These are phyloP conservation scores for Helminthosporium solani DNA, from an alignment of 2,329 filamentous ascomycete species.

Conservation along the genomic window DNA sequence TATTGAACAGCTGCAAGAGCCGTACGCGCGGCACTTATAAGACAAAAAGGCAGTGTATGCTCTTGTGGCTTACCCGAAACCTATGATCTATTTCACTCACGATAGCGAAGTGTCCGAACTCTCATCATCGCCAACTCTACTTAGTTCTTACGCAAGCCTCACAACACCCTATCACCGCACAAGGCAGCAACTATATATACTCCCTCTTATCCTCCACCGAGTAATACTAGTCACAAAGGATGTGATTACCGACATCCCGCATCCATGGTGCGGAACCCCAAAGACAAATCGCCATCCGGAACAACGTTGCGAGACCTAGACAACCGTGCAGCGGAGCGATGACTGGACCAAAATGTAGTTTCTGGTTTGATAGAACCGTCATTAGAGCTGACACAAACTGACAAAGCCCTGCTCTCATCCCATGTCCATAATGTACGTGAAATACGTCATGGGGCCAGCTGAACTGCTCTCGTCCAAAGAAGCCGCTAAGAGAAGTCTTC, in stretches of 20 bases:
- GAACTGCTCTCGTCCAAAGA: background rate
- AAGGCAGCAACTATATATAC: background rate
- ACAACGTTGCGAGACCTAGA: background rate
- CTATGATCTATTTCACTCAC: background rate
- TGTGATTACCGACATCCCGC: background rate
- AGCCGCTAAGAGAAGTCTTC: too few species aligned
- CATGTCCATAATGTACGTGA: background rate
- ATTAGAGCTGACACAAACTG: background rate
- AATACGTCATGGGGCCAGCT: background rate
- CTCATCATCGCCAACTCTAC: background rate
- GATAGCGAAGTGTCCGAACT: background rate
- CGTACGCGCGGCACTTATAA: background rate
- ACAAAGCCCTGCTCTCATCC: background rate
- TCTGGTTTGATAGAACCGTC: background rate
- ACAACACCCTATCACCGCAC: background rate
- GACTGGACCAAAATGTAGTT: background rate
- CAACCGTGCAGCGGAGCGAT: slow-evolving; percentile 7
- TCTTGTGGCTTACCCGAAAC: background rate
- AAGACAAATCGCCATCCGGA: background rate
- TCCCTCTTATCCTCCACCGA: background rate
- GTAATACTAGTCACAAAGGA: background rate
- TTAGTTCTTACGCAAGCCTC: background rate
- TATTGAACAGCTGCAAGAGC: background rate
- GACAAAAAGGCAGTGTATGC: background rate
- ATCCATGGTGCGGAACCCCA: background rate